Percentiles rank a stretch among this genome's conserved stretches.
These are phyloP conservation scores for Scleromitrula shiraiana DNA, from an alignment of 2,329 filamentous ascomycete genomes.

Conservation along the genomic window DNA sequence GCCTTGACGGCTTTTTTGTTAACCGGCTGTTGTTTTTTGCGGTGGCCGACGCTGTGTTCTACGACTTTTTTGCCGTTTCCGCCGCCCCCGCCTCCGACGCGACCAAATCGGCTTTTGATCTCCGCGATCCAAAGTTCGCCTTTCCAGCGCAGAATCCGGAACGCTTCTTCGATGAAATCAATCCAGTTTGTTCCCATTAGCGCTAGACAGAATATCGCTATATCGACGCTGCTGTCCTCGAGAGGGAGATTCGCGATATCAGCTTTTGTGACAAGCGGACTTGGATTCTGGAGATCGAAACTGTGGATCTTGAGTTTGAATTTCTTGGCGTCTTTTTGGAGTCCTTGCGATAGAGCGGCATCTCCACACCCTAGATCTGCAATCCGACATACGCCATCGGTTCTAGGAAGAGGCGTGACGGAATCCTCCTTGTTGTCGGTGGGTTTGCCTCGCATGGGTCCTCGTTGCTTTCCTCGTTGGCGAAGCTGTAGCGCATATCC, in stretches of 20 bases:
- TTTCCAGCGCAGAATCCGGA: constrained; percentile 82
- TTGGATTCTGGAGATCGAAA: constrained; percentile 78
- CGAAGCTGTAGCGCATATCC: constrained; percentile 69
- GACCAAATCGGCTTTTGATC: constrained; percentile 86
- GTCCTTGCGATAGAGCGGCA: constrained; percentile 65
- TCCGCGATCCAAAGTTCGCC: constrained; percentile 96
- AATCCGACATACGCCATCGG: constrained; percentile 65
- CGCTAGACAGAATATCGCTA: constrained; percentile 91
- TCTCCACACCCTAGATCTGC: constrained; percentile 93
- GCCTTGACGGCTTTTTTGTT: constrained; percentile 37
- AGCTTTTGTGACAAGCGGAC: constrained; percentile 71
- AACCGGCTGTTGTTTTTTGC: constrained; percentile 42
- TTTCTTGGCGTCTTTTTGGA: constrained; percentile 55
- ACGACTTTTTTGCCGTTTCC: constrained; percentile 42
- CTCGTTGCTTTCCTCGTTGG: constrained; percentile 50
- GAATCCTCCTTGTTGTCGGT: constrained; percentile 17
- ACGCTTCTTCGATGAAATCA: constrained; percentile 92
- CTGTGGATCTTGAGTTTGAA: constrained; percentile 69
- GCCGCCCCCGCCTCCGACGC: constrained; percentile 41
- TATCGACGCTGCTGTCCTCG: constrained; percentile 65
- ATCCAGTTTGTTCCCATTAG: constrained; percentile 99
- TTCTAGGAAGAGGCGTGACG: constrained; percentile 53
- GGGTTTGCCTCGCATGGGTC: constrained; percentile 17
- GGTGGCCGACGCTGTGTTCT: constrained; percentile 63
- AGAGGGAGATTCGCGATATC: constrained; percentile 83